Percentiles rank a stretch among this genome's conserved stretches.
Evolutionary conservation across 2,329 filamentous ascomycete genomes (phyloP).

Genomic region (Diaporthe vexans): DNA sequence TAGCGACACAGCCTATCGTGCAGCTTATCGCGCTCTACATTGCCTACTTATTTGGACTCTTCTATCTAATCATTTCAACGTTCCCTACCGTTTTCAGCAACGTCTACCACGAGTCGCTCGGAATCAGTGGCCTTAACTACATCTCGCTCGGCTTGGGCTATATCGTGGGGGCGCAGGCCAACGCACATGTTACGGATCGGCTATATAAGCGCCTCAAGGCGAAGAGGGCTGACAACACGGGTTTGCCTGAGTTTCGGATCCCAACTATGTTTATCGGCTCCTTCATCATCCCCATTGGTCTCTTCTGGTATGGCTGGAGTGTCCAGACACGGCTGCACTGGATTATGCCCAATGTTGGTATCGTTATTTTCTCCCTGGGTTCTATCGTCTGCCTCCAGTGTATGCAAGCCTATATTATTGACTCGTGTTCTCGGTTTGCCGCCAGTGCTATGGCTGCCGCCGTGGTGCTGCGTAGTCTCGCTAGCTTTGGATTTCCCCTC

Average conservation of each 20-base stretch:
- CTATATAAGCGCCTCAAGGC: slow-evolving; percentile 58
- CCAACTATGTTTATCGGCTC: slow-evolving; percentile 68
- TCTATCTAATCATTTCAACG: slow-evolving; percentile 67
- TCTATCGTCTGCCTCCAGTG: slow-evolving; percentile 59
- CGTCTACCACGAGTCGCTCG: slow-evolving; percentile 51
- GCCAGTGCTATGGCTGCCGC: slow-evolving; percentile 60
- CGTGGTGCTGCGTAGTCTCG: slow-evolving; percentile 56
- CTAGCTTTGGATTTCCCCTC: no score
- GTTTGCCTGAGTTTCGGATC: slow-evolving; percentile 59
- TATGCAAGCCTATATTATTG: slow-evolving; percentile 61
- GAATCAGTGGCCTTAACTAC: slow-evolving; percentile 54
- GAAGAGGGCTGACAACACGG: slow-evolving; percentile 38
- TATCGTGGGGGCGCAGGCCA: slow-evolving; percentile 53
- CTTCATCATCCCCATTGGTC: slow-evolving; percentile 57
- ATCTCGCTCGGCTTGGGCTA: slow-evolving; percentile 53
- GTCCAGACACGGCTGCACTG: slow-evolving; percentile 58
- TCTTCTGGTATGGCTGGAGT: slow-evolving; percentile 62
- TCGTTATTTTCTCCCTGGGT: slow-evolving; percentile 53
- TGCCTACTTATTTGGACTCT: slow-evolving; percentile 62
- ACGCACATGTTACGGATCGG: slow-evolving; percentile 60
- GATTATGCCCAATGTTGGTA: slow-evolving; percentile 60
- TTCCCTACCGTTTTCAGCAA: slow-evolving; percentile 61
- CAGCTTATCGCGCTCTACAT: slow-evolving; percentile 64
- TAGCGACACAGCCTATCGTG: slow-evolving; percentile 66
- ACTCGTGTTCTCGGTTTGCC: slow-evolving; percentile 59